Evolutionary conservation across 345 rosid genomes (phyloP).

Genomic region (Ceriops tagal): DNA sequence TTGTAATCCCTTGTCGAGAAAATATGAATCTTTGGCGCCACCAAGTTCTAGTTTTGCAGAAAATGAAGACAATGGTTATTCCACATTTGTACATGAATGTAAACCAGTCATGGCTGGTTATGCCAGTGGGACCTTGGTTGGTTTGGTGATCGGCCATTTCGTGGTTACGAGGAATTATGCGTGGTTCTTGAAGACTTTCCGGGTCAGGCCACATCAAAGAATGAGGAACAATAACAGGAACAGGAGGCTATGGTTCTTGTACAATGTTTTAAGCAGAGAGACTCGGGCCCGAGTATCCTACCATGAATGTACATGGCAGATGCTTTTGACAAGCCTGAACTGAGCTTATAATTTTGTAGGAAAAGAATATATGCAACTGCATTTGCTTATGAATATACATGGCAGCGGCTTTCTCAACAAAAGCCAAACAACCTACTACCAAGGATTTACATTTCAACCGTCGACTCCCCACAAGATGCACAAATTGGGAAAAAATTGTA

Average conservation of each 20-base stretch:
- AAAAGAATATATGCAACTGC: slow-evolving; percentile 11
- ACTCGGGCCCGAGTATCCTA: neutral
- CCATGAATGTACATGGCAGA: slow-evolving; percentile 14
- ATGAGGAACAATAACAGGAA: neutral
- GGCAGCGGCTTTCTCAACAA: slow-evolving; percentile 21
- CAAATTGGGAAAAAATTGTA: slow-evolving; percentile 24
- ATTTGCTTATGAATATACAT: slow-evolving; percentile 31
- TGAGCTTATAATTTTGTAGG: slow-evolving; percentile 8
- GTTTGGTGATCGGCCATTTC: neutral
- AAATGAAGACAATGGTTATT: neutral
- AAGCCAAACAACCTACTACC: slow-evolving; percentile 41
- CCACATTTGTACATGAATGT: neutral
- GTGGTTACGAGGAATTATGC: neutral
- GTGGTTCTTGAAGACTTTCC: neutral
- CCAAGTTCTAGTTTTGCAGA: neutral
- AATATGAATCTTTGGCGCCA: neutral
- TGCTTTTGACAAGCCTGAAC: slow-evolving; percentile 19
- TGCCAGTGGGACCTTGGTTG: neutral
- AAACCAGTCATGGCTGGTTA: neutral
- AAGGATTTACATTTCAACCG: slow-evolving; percentile 57
- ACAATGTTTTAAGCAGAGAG: neutral
- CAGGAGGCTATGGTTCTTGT: neutral
- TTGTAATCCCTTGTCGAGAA: neutral
- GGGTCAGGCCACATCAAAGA: neutral
- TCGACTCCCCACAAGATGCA: slow-evolving; percentile 34